Percentiles rank a stretch among this genome's conserved stretches.
These are phyloP conservation scores for Beauveria sp. DNA, from an alignment of 2,329 filamentous ascomycete species.

Conservation along the genomic window DNA sequence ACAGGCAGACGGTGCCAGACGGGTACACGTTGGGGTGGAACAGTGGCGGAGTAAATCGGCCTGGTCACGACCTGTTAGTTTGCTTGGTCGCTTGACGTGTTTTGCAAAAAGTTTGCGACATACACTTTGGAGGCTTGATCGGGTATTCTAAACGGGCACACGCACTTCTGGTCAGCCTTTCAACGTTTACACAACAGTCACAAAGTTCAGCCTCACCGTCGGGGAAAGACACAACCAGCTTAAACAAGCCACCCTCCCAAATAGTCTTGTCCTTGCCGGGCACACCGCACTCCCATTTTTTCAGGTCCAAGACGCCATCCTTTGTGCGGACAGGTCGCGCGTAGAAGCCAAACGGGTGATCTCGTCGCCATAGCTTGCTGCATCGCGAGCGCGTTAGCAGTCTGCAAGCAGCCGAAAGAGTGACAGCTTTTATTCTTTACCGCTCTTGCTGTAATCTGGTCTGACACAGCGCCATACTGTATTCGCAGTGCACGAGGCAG, in stretches of 20 bases:
- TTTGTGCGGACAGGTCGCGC: conserved; percentile 77
- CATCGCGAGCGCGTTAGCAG: conserved; percentile 15
- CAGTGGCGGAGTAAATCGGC: conserved; percentile 91
- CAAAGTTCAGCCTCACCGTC: conserved; percentile 59
- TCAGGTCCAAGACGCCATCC: conserved; percentile 79
- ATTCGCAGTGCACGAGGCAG: not conserved
- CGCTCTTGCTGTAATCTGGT: conserved; percentile 84
- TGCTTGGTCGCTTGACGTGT: not conserved
- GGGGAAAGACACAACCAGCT: conserved; percentile 85
- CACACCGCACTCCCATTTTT: conserved; percentile 93
- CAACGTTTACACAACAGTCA: not conserved
- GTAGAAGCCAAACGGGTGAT: conserved; percentile 97
- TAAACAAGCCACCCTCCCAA: conserved; percentile 97
- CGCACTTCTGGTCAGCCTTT: not conserved
- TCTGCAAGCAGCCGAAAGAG: not conserved
- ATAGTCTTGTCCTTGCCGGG: conserved; percentile 95
- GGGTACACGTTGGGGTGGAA: conserved; percentile 99
- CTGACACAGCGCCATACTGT: conserved; percentile 73
- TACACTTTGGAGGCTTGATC: conserved; percentile 98
- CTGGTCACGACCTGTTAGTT: conserved; percentile 36
- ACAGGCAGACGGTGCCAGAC: conserved; percentile 93
- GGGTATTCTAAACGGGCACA: conserved; percentile 66
- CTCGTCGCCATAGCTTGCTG: conserved; percentile 93
- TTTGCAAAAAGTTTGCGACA: conserved; percentile 26
- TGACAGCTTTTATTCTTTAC: conserved; percentile 38